Evolutionary conservation across 2,329 filamentous ascomycete genomes (phyloP).

Genomic region (Botrytis cinerea): DNA sequence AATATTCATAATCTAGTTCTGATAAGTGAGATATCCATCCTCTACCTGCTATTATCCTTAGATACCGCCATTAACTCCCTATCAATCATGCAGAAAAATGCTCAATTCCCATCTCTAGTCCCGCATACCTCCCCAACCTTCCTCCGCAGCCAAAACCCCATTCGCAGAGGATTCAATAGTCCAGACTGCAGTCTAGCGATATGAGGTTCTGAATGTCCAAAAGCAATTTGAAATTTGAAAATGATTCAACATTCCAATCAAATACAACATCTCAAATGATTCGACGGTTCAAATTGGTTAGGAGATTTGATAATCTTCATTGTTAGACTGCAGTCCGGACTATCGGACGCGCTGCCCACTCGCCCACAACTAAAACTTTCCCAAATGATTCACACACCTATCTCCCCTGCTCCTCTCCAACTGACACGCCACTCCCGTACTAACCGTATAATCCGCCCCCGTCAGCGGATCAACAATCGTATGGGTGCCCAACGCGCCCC

Average conservation of each 20-base stretch:
- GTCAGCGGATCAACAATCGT: constrained; percentile 13
- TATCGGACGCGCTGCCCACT: neutral
- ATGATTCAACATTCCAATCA: too few species aligned
- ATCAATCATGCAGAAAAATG: neutral
- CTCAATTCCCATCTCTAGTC: neutral
- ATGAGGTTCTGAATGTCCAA: too few species aligned
- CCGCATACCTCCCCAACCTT: neutral
- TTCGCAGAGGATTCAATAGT: too few species aligned
- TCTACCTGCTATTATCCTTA: neutral
- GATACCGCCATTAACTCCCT: too few species aligned
- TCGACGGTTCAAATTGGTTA: too few species aligned
- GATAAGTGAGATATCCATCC: neutral
- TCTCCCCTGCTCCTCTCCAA: neutral
- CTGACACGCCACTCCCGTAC: neutral
- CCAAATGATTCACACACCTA: neutral
- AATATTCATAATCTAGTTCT: neutral
- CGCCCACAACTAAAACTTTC: neutral
- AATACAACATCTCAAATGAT: too few species aligned
- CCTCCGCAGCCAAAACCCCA: too few species aligned
- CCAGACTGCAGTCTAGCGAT: too few species aligned
- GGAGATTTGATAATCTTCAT: too few species aligned
- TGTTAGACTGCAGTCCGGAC: too few species aligned
- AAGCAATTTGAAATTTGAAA: too few species aligned
- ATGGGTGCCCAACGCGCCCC: neutral
- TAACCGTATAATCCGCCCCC: neutral